Evolutionary conservation across 139 green algal genomes (phyloP), one percentile per base, ranked within the genome.

Genomic region (Chlamydomonas sp.): DNA sequence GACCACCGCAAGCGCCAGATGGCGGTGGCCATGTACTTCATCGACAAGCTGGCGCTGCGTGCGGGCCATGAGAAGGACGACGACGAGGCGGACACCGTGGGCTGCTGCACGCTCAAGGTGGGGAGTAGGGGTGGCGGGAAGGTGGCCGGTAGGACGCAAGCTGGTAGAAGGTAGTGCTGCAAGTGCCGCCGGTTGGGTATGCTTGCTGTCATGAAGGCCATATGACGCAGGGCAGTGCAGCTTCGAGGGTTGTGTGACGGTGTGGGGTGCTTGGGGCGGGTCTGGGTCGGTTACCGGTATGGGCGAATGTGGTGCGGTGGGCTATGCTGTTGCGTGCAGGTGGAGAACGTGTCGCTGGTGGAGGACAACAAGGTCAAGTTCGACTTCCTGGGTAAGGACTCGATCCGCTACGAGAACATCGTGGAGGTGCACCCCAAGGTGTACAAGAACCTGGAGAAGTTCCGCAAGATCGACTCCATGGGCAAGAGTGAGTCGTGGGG

Each of bases 341-440:
- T 95, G 16, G 97, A 98, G 86, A 98, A 99, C 79, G 92, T 99
- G 69, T 94, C 97, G 79, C 89, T 92, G 66, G 58, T 98, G 16
- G 80, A 88, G 4, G 91, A 90, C 14, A 92, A 95, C 91, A 86
- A 93, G 75, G 96, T 99, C 92, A 96, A 97, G 88, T 99, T 99
- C 85, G 98, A 99, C 93, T 99, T 99, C 93, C 92, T 99, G 90
- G 98, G 98, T 92, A 99, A 99, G 93, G 98, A 99, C 90, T 98
- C 95, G 77, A 99, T 99, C 83, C 94, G 96, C 31, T 91, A 91
- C 80, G 96, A 98, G 88, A 99, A 99, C 91, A 95, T 93, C 5
- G 96, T 99, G 71, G 94, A 97, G 75, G 97, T 99, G 61, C 90
- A 99, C 69, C 79, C 85, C 15, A 82, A 90, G 75, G 88, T 98